phyloP scores from a whole-genome alignment of 2,329 filamentous ascomycete genomes.

The Ophiostoma himal-ulmi region DNA sequence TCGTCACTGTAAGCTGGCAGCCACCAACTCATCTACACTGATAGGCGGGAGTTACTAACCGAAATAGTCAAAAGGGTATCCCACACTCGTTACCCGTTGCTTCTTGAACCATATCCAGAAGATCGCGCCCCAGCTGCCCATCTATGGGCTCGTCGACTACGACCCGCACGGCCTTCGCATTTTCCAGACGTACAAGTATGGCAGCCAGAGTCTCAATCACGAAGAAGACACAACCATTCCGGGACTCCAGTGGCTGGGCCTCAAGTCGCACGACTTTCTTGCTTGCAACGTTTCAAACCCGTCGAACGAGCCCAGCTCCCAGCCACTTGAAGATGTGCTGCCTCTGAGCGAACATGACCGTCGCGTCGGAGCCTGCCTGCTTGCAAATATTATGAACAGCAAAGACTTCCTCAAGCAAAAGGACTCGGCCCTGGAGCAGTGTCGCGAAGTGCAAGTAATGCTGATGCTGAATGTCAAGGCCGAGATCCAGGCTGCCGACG shows the following conservation, averaged over 20 bases:
- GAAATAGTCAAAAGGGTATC: constrained; percentile 72
- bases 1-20: constrained; percentile 54
- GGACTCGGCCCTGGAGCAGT: constrained; percentile 37
- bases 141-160: constrained; percentile 64
- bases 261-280: constrained; percentile 29
- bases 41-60: background rate
- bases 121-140: constrained; percentile 39
- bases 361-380: constrained; percentile 48
- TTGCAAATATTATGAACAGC: constrained; percentile 39
- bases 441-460: constrained; percentile 63
- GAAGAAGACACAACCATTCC: constrained; percentile 49
- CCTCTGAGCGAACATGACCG: constrained; percentile 53
- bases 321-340: constrained; percentile 28
- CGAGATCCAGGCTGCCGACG: constrained; percentile 67
- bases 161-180: constrained; percentile 74
- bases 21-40: background rate
- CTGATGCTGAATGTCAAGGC: constrained; percentile 67
- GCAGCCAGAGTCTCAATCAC: constrained; percentile 57
- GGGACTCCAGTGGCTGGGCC: constrained; percentile 59
- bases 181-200: constrained; percentile 65
- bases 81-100: constrained; percentile 48
- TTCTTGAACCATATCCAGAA: background rate
- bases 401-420: constrained; percentile 24
- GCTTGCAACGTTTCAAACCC: background rate
- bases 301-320: background rate